phyloP scores from a whole-genome alignment of 192 early-diverging fungal species.

The Mortierella antarctica region DNA sequence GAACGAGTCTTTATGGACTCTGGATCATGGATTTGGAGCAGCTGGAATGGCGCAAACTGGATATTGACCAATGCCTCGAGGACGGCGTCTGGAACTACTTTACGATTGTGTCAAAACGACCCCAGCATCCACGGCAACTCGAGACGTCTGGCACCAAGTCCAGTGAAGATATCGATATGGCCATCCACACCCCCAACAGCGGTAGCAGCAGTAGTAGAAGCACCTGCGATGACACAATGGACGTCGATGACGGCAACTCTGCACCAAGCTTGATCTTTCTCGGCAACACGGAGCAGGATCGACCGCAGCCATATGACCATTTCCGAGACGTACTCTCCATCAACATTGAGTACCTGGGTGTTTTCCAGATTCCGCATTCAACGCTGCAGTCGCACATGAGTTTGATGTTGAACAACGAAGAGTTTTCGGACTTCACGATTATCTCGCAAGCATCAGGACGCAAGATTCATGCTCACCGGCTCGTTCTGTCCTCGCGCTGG shows the following conservation, averaged over 20 bases:
- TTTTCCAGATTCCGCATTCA: constrained; percentile 62
- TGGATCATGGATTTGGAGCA: constrained; percentile 71
- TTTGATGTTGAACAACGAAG: constrained; percentile 59
- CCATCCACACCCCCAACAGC: background rate
- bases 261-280: constrained; percentile 60
- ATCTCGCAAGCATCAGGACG: constrained; percentile 41
- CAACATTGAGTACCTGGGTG: constrained; percentile 63
- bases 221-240: background rate
- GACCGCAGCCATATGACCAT: constrained; percentile 66
- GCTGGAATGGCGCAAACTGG: constrained; percentile 66
- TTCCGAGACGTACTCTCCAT: constrained; percentile 66
- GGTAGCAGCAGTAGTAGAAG: background rate
- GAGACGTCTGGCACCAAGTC: background rate
- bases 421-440: constrained; percentile 69
- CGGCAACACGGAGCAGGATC: constrained; percentile 63
- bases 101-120: constrained; percentile 54
- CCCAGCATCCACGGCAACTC: constrained; percentile 7
- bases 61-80: constrained; percentile 60
- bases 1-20: constrained; percentile 54
- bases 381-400: constrained; percentile 55
- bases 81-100: constrained; percentile 69
- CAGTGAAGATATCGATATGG: constrained; percentile 1
- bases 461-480: constrained; percentile 65
- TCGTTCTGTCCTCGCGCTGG: constrained; percentile 69
- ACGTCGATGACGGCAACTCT: constrained; percentile 35